phyloP scores from a whole-genome alignment of 2,329 filamentous ascomycete genomes.

The Akanthomyces muscarius region DNA sequence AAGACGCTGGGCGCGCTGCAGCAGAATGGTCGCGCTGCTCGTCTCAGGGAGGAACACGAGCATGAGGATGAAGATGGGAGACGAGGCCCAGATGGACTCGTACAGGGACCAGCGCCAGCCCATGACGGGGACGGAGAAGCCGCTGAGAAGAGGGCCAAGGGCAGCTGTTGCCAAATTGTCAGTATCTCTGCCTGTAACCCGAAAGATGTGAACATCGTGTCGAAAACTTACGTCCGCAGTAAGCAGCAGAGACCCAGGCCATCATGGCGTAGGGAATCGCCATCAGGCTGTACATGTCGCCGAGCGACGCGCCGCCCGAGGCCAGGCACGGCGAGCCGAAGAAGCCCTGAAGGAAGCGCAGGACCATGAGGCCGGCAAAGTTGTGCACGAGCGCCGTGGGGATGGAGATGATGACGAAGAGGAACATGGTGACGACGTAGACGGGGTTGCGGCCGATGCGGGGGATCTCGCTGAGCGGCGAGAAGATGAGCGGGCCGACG shows the following conservation, averaged over 20 bases:
- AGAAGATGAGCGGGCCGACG: slow-evolving; percentile 61
- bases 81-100: slow-evolving; percentile 59
- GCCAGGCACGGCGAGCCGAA: slow-evolving; percentile 64
- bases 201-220: too few relatives aligned
- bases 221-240: slow-evolving; percentile 38
- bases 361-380: slow-evolving; percentile 59
- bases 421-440: slow-evolving; percentile 63
- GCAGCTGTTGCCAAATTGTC: slow-evolving; percentile 35
- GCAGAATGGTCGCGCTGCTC: slow-evolving; percentile 53
- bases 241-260: slow-evolving; percentile 54
- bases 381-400: slow-evolving; percentile 60
- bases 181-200: not conserved
- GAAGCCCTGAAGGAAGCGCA: slow-evolving; percentile 63
- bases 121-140: slow-evolving; percentile 55
- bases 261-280: slow-evolving; percentile 56
- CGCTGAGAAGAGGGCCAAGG: slow-evolving; percentile 57
- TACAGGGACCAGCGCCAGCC: slow-evolving; percentile 62
- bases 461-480: slow-evolving; percentile 64
- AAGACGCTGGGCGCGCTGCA: slow-evolving; percentile 57
- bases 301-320: slow-evolving; percentile 49
- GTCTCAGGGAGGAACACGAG: slow-evolving; percentile 64
- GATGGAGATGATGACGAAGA: slow-evolving; percentile 65
- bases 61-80: slow-evolving; percentile 57
- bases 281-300: slow-evolving; percentile 52
- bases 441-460: slow-evolving; percentile 63